A percentile compares a stretch with the other conserved stretches of the same genome.
These are phyloP conservation scores for Yamadazyma spencermartinsiae DNA, from an alignment of 1,139 yeast genomes.

Conservation along the genomic window DNA sequence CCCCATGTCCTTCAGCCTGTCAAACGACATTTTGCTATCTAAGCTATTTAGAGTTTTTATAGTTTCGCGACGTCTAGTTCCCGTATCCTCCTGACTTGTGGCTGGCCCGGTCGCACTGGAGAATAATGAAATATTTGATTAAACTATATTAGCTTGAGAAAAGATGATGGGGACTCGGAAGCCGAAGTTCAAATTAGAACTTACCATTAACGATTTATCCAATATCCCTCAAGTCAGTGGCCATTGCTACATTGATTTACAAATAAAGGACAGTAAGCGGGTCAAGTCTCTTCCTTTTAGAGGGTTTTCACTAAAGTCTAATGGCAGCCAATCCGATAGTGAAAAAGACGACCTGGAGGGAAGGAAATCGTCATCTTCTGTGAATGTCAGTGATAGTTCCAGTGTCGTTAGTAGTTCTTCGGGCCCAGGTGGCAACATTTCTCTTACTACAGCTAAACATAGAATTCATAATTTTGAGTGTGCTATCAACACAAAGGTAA, in stretches of 20 bases:
- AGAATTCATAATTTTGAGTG: constrained; percentile 47
- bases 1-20: no score
- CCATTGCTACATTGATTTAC: constrained; percentile 56
- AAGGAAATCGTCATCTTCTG: neutral
- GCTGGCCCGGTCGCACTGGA: no score
- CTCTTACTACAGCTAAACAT: constrained; percentile 34
- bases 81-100: no score
- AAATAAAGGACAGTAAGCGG: constrained; percentile 33
- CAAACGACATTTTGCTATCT: no score
- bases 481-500: constrained; percentile 36
- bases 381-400: neutral
- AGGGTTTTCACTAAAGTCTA: constrained; percentile 4
- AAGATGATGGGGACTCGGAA: constrained; percentile 5
- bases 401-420: constrained; percentile 7
- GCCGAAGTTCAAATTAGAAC: constrained; percentile 56
- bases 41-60: no score
- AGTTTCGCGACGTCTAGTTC: no score
- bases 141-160: neutral
- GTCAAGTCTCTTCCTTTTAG: constrained; percentile 11
- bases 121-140: no score
- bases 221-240: constrained; percentile 85
- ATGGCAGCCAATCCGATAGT: constrained; percentile 4
- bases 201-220: constrained; percentile 66
- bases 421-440: constrained; percentile 26
- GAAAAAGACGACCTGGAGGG: constrained; percentile 1